A percentile compares a stretch with the other conserved stretches of the same genome.
Evolutionary conservation across 129 eudicot genomes (phyloP).

Genomic region (Helianthus annuus): HanXRQr2.0-SUNRISE NC_035445.2:127136589-127137088

Average conservation of each 20-base stretch:
- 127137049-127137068: neutral
- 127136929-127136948: slow-evolving; percentile 71
- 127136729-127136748: too few species aligned
- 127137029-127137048: neutral
- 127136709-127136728: too few species aligned
- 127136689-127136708: too few species aligned
- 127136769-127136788: slow-evolving; percentile 81
- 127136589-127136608: too few species aligned
- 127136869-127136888: slow-evolving; percentile 26
- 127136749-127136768: slow-evolving; percentile 63
- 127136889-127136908: slow-evolving; percentile 68
- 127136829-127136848: neutral
- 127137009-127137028: too few species aligned
- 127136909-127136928: slow-evolving; percentile 73
- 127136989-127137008: neutral
- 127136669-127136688: too few species aligned
- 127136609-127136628: too few species aligned
- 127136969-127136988: slow-evolving; percentile 48
- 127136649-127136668: too few species aligned
- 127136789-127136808: slow-evolving; percentile 60
- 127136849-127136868: neutral
- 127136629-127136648: too few species aligned
- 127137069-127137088: slow-evolving; percentile 73
- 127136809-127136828: slow-evolving; percentile 11
- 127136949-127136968: slow-evolving; percentile 84